Base-by-base conservation (phyloP, 768 basidiomycete species). In the Phanerodontia chrysosporium region DNA sequence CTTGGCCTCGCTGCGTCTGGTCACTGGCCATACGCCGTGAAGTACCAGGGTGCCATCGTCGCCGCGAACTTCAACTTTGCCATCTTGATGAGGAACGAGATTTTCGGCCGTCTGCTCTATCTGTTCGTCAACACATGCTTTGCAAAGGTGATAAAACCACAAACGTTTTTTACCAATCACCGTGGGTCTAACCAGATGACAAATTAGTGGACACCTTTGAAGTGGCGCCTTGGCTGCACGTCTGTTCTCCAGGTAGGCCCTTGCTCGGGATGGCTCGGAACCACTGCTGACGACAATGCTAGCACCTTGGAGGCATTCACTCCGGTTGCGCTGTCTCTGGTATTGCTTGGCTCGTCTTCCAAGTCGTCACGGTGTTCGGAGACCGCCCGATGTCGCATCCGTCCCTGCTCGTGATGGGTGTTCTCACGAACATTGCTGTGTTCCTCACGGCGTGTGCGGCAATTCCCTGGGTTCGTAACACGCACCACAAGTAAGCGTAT, bases 291-390 rank as follows among this genome's bases (percentile, higher is more conserved):
- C 55, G 62, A 30, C 69, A 85, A 22, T 2, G 27, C 18, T 7
- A 70, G 80, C 90, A 92, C 71, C 81, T 92, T 29, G 90, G 89
- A 14, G 89, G 89, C 18, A 88, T 90, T 64, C 89, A 92, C 66
- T 84, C 83, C 51, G 88, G 87, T 22, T 91, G 89, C 65, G 87
- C 87, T 0, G 66, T 83, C 29, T 87, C 88, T 21, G 87, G 85
- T 59, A 79, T 86, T 29, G 74, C 80, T 2, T 91, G 89, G 89
- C 75, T 90, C 48, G 68, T 89, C 49, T 80, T 81, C 64, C 85
- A 83, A 69, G 74, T 89, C 51, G 76, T 83, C 58, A 76, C 78
- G 57, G 83, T 82, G 51, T 86, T 81, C 72, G 75, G 73, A 36
- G 66, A 77, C 52, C 78, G 76, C 58, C 69, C 78, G 55, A 62